These are phyloP conservation scores for Aspergillus panamensis DNA, from an alignment of 495 filamentous ascomycete genomes.

Conservation along the genomic window DNA sequence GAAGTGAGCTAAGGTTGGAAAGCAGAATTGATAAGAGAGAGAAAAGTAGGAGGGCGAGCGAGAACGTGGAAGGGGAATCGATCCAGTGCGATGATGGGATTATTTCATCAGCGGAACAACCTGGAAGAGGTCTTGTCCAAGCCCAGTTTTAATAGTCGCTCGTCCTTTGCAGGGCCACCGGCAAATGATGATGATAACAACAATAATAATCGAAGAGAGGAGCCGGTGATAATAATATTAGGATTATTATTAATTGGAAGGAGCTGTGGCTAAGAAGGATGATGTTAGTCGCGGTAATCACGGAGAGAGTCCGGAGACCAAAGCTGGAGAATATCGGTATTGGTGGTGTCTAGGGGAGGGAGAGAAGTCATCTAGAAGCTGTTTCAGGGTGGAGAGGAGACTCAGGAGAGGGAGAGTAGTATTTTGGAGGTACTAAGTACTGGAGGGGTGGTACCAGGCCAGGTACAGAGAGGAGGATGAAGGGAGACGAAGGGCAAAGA, in stretches of 20 bases:
- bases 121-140: not conserved
- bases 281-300: not conserved
- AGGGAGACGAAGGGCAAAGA: not conserved
- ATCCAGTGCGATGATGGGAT: constrained; percentile 5
- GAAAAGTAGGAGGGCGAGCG: constrained; percentile 15
- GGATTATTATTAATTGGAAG: too few species aligned
- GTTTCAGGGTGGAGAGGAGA: not conserved
- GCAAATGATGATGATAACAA: not conserved
- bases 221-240: too few species aligned
- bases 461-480: constrained; percentile 3
- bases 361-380: not conserved
- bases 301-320: not conserved
- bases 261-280: too few species aligned
- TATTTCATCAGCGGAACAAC: not conserved
- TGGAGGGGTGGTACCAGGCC: too few species aligned
- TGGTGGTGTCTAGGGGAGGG: not conserved
- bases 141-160: too few species aligned
- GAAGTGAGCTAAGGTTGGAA: too few species aligned
- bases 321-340: too few species aligned
- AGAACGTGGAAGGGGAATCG: constrained; percentile 8
- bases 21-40: constrained; percentile 6
- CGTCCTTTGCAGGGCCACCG: not conserved
- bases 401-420: too few species aligned
- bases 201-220: not conserved
- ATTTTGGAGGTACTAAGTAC: too few species aligned